These are phyloP conservation scores for Penstemon davidsonii DNA, from an alignment of 257 asterid species.

Conservation along the genomic window DNA sequence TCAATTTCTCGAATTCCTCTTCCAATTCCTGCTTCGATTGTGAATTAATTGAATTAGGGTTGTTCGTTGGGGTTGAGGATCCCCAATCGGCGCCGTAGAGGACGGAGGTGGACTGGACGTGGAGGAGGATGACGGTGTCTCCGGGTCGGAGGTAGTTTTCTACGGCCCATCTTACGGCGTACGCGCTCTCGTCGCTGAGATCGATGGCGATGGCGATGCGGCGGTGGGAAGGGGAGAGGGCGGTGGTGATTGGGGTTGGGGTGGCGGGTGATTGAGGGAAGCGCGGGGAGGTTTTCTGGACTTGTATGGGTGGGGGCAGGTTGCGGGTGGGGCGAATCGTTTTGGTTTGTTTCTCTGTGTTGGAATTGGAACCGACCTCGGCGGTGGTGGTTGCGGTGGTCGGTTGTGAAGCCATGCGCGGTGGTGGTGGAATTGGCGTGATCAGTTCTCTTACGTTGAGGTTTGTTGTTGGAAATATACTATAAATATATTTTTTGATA, in stretches of 20 bases:
- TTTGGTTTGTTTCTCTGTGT: too few relatives aligned
- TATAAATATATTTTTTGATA: too few relatives aligned
- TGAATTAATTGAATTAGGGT: slow-evolving; percentile 29
- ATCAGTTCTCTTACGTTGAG: too few relatives aligned
- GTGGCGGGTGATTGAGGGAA: slow-evolving; percentile 40
- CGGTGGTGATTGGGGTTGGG: slow-evolving; percentile 30
- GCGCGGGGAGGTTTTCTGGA: slow-evolving; percentile 53
- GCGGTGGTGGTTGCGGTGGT: too few relatives aligned
- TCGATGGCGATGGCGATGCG: slow-evolving; percentile 63
- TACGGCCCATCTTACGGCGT: slow-evolving; percentile 65
- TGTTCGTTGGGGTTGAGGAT: slow-evolving; percentile 36
- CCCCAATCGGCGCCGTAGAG: slow-evolving; percentile 72
- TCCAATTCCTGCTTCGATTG: slow-evolving; percentile 39
- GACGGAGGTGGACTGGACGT: slow-evolving; percentile 44
- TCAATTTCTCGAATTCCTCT: slow-evolving; percentile 51
- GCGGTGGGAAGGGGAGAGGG: slow-evolving; percentile 42
- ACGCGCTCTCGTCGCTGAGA: slow-evolving; percentile 67
- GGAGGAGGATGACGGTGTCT: slow-evolving; percentile 61
- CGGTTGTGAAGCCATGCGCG: too few relatives aligned
- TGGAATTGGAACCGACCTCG: too few relatives aligned
- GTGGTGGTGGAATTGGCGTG: too few relatives aligned
- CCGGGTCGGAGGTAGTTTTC: slow-evolving; percentile 64
- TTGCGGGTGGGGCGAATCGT: slow-evolving; percentile 10
- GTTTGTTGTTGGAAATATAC: too few relatives aligned
- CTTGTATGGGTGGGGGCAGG: slow-evolving; percentile 31